Evolutionary conservation across 1,139 yeast genomes (phyloP).

Genomic region (Meyerozyma carpophila): DNA sequence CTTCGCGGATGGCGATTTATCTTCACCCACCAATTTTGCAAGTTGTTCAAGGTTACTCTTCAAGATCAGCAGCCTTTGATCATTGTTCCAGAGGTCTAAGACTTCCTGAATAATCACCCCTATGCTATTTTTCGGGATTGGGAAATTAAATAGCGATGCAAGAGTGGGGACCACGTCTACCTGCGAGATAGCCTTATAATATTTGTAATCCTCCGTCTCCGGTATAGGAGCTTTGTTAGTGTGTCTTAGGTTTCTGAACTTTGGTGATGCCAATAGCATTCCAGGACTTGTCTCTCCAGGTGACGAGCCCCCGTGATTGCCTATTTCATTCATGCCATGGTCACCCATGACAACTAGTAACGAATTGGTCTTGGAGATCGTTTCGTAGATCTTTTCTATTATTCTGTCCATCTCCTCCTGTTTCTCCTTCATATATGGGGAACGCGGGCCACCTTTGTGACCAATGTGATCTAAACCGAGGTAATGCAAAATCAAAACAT

Average conservation of each 20-base stretch:
- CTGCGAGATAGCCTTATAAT: conserved; percentile 57
- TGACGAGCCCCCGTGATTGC: conserved; percentile 96
- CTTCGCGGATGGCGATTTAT: neutral
- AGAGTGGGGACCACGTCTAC: conserved; percentile 87
- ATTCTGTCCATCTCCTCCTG: conserved; percentile 82
- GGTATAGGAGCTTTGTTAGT: conserved; percentile 37
- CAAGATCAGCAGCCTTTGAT: conserved; percentile 36
- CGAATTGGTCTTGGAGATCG: conserved; percentile 37
- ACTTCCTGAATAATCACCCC: conserved; percentile 66
- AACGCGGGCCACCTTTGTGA: conserved; percentile 88
- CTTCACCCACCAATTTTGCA: neutral
- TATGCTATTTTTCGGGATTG: conserved; percentile 80
- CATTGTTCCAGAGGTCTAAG: conserved; percentile 45
- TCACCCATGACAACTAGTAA: conserved; percentile 82
- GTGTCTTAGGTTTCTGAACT: conserved; percentile 28
- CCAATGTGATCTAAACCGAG: conserved; percentile 96
- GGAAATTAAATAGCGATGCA: conserved; percentile 65
- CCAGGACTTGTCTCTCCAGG: conserved; percentile 89
- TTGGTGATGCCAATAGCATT: conserved; percentile 60
- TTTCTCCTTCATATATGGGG: conserved; percentile 73
- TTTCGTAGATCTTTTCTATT: conserved; percentile 46
- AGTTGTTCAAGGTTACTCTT: conserved; percentile 39
- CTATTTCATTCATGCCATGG: conserved; percentile 92
- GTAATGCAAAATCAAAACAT: conserved; percentile 76
- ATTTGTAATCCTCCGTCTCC: conserved; percentile 40